Percentiles rank a stretch among this genome's conserved stretches.
These are phyloP conservation scores for Dispira simplex DNA, from an alignment of 192 early-diverging fungal genomes.

Conservation along the genomic window DNA sequence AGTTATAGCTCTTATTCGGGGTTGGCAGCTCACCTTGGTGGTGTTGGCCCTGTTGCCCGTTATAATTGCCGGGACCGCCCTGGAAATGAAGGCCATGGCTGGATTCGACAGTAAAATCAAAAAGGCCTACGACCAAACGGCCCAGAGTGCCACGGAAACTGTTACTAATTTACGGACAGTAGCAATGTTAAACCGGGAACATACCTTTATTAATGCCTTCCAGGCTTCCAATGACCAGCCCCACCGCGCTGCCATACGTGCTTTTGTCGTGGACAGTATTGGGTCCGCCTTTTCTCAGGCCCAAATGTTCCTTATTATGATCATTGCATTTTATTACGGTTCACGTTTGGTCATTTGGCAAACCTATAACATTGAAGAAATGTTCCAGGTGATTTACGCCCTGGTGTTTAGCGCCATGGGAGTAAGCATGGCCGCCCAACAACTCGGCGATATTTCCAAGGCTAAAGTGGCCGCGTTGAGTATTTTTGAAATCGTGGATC, in stretches of 20 bases:
- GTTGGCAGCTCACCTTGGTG: conserved; percentile 44
- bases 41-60: conserved; percentile 53
- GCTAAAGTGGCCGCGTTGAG: conserved; percentile 34
- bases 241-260: conserved; percentile 23
- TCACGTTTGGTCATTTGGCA: conserved; percentile 29
- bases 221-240: conserved; percentile 25
- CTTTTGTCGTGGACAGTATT: conserved; percentile 23
- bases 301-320: conserved; percentile 34
- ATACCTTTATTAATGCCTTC: conserved; percentile 27
- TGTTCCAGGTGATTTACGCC: conserved; percentile 28
- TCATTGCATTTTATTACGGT: conserved; percentile 37
- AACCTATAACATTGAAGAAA: conserved; percentile 24
- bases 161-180: conserved; percentile 78
- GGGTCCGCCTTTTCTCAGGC: conserved; percentile 37
- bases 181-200: conserved; percentile 46
- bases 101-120: conserved; percentile 31
- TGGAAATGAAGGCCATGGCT: conserved; percentile 37
- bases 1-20: conserved; percentile 32
- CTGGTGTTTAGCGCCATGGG: conserved; percentile 39
- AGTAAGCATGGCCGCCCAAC: conserved; percentile 30
- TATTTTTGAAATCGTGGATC: conserved; percentile 31
- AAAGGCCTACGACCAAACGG: conserved; percentile 46
- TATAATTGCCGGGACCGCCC: conserved; percentile 39
- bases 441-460: conserved; percentile 38
- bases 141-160: conserved; percentile 64